Evolutionary conservation across 1,284 basidiomycete genomes (phyloP), one percentile per base, ranked within the genome.

Genomic region (Xerocomus minutiporus): DNA sequence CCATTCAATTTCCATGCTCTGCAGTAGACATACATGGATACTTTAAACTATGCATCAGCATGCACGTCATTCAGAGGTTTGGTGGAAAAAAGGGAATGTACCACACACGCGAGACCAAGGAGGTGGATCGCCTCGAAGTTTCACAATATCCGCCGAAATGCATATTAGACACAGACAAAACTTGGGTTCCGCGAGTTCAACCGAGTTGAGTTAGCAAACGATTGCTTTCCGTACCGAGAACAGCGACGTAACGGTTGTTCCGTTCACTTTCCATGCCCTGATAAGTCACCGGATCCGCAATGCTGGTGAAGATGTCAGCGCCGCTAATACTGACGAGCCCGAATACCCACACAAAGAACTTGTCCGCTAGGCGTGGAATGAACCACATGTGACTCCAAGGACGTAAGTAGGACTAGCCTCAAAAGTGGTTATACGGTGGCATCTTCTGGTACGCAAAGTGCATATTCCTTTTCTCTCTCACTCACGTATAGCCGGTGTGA

Each of bases 361-460:
- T 26, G 6, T 13, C 17, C 9, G 9, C 7, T 6, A 51, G 46
- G 8, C 13, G 29, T 17, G 50, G 46, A 20, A 51, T 51, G 26
- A 40, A n/a, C 50, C 50, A 51, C 11, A 52, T 32, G 5, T 52
- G 51, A 52, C 8, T 17, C 5, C 31, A 31, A 8, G 8, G 48
- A 31, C 20, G 20, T 20, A 20, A 7, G 15, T 15, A 13, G 48
- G 48, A 5, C n/a, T 29, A 3, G 32, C 32, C 40, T 51, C 51
- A 4, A 36, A 23, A 6, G 48, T 39, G 15, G 34, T 29, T 1
- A 52, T 13, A 5, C 32, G 29, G 26, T 36, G 9, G 41, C 51
- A 23, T 52, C 23, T 15, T 52, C 46, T 11, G 50, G 32, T n/a
- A 15, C 3, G 8, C 45, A 29, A 13, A 51, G 50, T 8, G 35